Percentiles rank a stretch among this genome's conserved stretches.
Conservation (phyloP, 2,329 filamentous ascomycete species). For the Apiospora hydei region DNA sequence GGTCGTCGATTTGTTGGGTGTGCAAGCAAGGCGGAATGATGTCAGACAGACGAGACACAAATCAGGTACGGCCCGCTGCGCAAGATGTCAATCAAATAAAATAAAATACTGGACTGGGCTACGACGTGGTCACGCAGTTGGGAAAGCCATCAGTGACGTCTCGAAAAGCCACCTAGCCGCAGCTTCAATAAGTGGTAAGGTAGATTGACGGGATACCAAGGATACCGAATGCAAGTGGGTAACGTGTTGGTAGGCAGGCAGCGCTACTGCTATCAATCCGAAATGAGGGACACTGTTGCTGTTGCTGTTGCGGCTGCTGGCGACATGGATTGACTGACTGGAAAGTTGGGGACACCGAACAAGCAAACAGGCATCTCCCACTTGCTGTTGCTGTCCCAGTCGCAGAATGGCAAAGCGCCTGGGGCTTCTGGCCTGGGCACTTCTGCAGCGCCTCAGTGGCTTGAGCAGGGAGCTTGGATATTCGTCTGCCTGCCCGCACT, state of each 20-base stretch:
- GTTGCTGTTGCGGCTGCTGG: background rate
- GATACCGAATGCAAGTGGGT: conserved; percentile 6
- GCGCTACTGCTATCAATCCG: conserved; percentile 1
- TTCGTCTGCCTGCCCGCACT: background rate
- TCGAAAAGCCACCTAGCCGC: conserved; percentile 20
- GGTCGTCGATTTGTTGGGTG: background rate
- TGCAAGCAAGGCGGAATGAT: background rate
- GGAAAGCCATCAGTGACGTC: conserved; percentile 22
- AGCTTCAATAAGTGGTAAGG: conserved; percentile 7
- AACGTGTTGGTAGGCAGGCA: conserved; percentile 12
- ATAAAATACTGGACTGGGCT: conserved; percentile 12
- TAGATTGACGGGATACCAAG: conserved; percentile 12
- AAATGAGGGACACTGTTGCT: background rate
- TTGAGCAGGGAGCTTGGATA: conserved; percentile 3
- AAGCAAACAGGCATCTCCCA: background rate
- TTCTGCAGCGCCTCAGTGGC: background rate
- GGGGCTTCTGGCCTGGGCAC: background rate
- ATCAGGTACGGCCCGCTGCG: background rate
- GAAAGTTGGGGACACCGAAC: background rate
- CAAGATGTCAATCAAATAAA: background rate
- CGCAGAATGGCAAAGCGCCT: background rate
- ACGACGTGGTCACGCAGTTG: conserved; percentile 18
- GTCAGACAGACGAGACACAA: background rate
- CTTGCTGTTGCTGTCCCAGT: background rate
- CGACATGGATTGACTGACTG: background rate